Conservation (phyloP, 1,284 basidiomycete genomes). For the Athelia sp. region DNA sequence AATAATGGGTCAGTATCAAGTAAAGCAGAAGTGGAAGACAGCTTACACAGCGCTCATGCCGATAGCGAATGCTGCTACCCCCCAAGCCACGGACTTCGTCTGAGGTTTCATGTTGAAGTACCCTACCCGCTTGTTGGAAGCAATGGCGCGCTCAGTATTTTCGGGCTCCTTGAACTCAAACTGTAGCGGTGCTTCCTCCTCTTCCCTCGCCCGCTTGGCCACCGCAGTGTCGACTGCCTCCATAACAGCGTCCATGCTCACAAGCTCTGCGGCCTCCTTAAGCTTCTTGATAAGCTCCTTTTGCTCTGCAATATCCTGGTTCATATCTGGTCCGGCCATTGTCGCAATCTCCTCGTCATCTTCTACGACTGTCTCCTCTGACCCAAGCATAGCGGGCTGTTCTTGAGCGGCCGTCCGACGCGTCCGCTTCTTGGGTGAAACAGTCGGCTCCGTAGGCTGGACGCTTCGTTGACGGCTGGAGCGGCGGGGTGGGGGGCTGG, state of each 20-base stretch:
- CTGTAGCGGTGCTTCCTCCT: conserved; percentile 40
- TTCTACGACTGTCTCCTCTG: conserved; percentile 59
- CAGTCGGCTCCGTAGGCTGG: conserved; percentile 20
- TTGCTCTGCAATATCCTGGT: conserved; percentile 68
- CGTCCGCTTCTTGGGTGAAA: conserved; percentile 32
- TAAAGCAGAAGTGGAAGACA: conserved; percentile 4
- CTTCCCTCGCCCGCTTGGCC: conserved; percentile 52
- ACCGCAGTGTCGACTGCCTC: conserved; percentile 17
- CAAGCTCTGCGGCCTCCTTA: conserved; percentile 36
- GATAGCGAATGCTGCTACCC: conserved; percentile 67
- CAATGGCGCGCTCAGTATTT: conserved; percentile 51
- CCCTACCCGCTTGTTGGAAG: conserved; percentile 56
- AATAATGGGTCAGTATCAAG: conserved; percentile 6
- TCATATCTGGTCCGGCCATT: conserved; percentile 57
- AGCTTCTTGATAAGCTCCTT: conserved; percentile 61
- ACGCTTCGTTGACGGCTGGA: conserved; percentile 53
- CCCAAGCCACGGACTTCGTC: conserved; percentile 71
- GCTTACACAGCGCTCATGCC: conserved; percentile 67
- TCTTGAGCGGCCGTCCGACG: conserved; percentile 33
- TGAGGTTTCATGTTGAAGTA: conserved; percentile 43
- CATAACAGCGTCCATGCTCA: conserved; percentile 22
- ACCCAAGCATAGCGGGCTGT: conserved; percentile 37
- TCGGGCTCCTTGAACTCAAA: conserved; percentile 67
- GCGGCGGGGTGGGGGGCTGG: conserved; percentile 31
- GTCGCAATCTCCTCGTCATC: conserved; percentile 49